A percentile compares a stretch with the other conserved stretches of the same genome.
Conservation (phyloP, 352 stramenopile genomes). For the Peronosclerospora sorghi region DNA sequence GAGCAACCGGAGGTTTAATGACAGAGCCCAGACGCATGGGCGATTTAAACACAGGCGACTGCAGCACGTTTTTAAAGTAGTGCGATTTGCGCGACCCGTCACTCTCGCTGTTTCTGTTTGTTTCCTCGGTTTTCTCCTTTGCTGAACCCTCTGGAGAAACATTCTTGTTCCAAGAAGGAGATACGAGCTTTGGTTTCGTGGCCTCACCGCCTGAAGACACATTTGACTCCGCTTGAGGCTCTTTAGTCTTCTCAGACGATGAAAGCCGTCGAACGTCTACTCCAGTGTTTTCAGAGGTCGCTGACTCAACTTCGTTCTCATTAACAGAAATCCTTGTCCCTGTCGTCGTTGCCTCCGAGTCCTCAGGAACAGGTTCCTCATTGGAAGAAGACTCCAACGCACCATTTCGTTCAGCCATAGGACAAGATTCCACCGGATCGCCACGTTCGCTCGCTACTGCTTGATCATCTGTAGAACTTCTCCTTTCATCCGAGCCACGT, state of each 20-base stretch:
- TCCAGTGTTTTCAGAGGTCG: not conserved
- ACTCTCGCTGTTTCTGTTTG: constrained; percentile 13
- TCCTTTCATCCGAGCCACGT: constrained; percentile 25
- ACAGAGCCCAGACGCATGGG: constrained; percentile 67
- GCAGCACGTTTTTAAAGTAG: constrained; percentile 81
- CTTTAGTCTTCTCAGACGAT: constrained; percentile 5
- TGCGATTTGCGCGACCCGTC: constrained; percentile 53
- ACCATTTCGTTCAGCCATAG: constrained; percentile 4
- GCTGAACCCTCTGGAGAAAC: constrained; percentile 10
- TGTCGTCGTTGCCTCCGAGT: constrained; percentile 1
- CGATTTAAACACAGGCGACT: constrained; percentile 74
- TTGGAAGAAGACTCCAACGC: not conserved
- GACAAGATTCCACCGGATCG: constrained; percentile 3
- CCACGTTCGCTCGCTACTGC: constrained; percentile 7
- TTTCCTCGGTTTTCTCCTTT: constrained; percentile 16
- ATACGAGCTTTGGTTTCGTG: constrained; percentile 4
- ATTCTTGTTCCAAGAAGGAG: constrained; percentile 6
- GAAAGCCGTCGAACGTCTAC: not conserved
- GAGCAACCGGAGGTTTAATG: constrained; percentile 46
- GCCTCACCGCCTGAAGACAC: not conserved
- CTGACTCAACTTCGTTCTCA: constrained; percentile 11
- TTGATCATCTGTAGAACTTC: constrained; percentile 20
- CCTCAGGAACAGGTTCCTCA: constrained; percentile 7
- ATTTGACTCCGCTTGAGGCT: constrained; percentile 4
- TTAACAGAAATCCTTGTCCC: constrained; percentile 5